Evolutionary conservation across 2,329 filamentous ascomycete species (phyloP).

Genomic region (Pleoardoris graminearum): DNA sequence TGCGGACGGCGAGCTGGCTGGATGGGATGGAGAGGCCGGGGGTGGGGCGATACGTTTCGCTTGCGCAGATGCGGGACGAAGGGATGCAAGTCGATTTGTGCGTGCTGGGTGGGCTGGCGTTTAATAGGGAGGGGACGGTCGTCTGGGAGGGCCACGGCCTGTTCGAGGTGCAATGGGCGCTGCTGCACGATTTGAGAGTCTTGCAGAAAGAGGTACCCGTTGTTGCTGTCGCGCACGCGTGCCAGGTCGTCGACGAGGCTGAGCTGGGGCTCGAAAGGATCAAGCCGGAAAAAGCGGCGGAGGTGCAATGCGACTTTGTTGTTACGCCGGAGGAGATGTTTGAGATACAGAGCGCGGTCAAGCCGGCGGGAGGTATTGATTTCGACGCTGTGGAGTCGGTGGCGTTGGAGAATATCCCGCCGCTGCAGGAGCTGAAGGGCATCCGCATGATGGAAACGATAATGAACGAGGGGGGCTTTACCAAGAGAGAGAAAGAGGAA

Average conservation of each 20-base stretch:
- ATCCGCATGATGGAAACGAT: slow-evolving; percentile 44
- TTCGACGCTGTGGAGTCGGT: slow-evolving; percentile 44
- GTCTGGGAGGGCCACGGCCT: slow-evolving; percentile 49
- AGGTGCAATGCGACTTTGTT: slow-evolving; percentile 50
- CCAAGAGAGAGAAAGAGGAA: slow-evolving; percentile 7
- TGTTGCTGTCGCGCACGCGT: slow-evolving; percentile 47
- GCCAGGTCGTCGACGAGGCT: slow-evolving; percentile 47
- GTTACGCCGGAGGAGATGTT: slow-evolving; percentile 43
- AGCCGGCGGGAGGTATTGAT: slow-evolving; percentile 44
- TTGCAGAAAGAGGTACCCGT: slow-evolving; percentile 33
- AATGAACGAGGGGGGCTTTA: slow-evolving; percentile 28
- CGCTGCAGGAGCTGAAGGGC: slow-evolving; percentile 41
- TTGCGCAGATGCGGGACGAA: slow-evolving; percentile 42
- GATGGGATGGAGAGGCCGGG: slow-evolving; percentile 51
- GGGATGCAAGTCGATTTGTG: slow-evolving; percentile 41
- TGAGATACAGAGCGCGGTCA: slow-evolving; percentile 32
- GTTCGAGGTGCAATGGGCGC: slow-evolving; percentile 52
- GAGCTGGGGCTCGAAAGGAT: slow-evolving; percentile 24
- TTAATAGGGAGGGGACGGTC: slow-evolving; percentile 45
- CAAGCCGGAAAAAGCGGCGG: slow-evolving; percentile 37
- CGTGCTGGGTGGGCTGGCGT: slow-evolving; percentile 47
- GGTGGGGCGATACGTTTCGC: slow-evolving; percentile 40
- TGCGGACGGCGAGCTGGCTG: slow-evolving; percentile 44
- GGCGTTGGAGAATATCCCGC: slow-evolving; percentile 46
- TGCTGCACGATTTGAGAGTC: slow-evolving; percentile 43